phyloP scores from a whole-genome alignment of 2,329 filamentous ascomycete species.

The Cercospora beticola region DNA sequence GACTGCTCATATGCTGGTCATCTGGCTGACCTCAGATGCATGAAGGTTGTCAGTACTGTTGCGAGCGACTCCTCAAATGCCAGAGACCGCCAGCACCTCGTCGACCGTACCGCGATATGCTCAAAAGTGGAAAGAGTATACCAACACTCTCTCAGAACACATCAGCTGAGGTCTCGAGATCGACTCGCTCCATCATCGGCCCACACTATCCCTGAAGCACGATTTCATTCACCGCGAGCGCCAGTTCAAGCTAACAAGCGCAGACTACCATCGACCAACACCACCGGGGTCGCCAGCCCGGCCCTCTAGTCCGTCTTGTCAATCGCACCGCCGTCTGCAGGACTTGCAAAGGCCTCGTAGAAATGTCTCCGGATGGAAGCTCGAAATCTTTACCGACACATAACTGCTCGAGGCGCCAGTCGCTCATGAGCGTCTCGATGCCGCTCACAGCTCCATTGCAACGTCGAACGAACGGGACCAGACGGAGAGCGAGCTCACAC shows the following conservation, averaged over 20 bases:
- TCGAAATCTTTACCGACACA: not conserved
- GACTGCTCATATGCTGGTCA: not conserved
- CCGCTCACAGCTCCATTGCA: not conserved
- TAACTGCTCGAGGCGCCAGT: not conserved
- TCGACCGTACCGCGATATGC: not conserved
- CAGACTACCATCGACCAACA: not conserved
- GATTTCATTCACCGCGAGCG: not conserved
- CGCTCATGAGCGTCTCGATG: not conserved
- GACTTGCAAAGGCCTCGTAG: not conserved
- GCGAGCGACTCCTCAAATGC: not conserved
- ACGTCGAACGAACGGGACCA: not conserved
- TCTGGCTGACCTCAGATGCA: not conserved
- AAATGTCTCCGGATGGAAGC: not conserved
- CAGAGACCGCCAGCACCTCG: not conserved
- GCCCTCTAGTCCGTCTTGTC: not conserved
- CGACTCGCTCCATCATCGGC: conserved; percentile 1
- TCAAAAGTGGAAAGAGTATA: not conserved
- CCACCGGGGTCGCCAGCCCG: not conserved
- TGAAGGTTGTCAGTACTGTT: not conserved
- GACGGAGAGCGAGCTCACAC: not conserved
- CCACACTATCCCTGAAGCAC: conserved; percentile 1
- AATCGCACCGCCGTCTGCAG: not conserved
- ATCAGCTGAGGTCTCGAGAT: not conserved
- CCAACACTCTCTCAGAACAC: not conserved
- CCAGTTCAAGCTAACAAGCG: not conserved